Base-by-base conservation (phyloP, 2,329 filamentous ascomycete species). In the Aspergillus sp. region DNA sequence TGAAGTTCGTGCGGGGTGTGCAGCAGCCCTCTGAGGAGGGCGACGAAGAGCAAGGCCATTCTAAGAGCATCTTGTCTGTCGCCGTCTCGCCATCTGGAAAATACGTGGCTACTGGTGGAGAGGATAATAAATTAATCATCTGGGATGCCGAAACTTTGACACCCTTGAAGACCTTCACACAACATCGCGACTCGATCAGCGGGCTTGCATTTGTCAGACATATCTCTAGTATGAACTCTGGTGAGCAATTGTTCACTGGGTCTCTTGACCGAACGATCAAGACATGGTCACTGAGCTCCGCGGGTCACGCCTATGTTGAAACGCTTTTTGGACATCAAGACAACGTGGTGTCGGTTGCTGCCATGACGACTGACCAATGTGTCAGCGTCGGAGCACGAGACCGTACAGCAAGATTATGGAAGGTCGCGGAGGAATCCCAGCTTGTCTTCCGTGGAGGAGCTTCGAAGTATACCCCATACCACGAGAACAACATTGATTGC, bases 281-380 rank as follows among this genome's bases (percentile, higher is more conserved):
- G 68, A 86, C 94, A 29, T 98, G 91, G 89, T 91, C 86, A 53
- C 73, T 96, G 35, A 71, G 69, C 31, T 57, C 64, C 5, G 86
- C 95, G 56, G 90, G 94, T 64, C 77, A 95, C 49, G 89, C 91
- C 37, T 98, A 97, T 60, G 81, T 96, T 28, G 93, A 98, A 67
- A 97, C 91, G 0, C 76, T 98, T 0, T 97, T 96, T 61, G 93
- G 93, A 36, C 93, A 98, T 69, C 91, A 96, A 62, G 91, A 97
- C 62, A 79, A 88, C 51, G 86, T 97, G 5, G 77, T 91, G 32
- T 88, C 90, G 59, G 81, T 98, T 43, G 86, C 88, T 51, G 85
- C 88, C 19, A 77, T 95, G 49, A 83, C 85, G 2, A 83, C 90
- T 55, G 93, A 97, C 66, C 84, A 89, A 39, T 96, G 93, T 62